Base-by-base conservation (phyloP, 768 basidiomycete genomes). In the Trametes punicea region DNA sequence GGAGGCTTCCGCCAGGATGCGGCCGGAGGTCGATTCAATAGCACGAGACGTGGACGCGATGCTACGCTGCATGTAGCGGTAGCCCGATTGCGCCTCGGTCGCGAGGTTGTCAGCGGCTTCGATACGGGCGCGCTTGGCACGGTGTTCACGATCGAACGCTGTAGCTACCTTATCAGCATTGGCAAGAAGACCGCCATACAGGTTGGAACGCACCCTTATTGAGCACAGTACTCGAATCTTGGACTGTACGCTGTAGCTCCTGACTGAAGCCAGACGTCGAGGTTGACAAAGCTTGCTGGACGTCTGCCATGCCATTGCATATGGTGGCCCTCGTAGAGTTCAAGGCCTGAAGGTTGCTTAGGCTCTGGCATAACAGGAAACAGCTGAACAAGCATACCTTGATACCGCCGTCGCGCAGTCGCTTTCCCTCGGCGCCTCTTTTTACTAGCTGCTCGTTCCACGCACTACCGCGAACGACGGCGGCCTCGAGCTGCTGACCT, bases 81-180 rank as follows among this genome's bases (percentile, higher is more conserved):
- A 81, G 46, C 83, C 77, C 29, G 77, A 73, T 59, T 83, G 78
- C 30, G 81, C 64, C 29, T 82, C 78, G 4, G 73, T 69, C 27
- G 71, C 71, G 64, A 88, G 70, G 3, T 72, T 66, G 38, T 75
- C 73, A 18, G 81, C 83, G 9, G 78, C 76, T 48, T 89, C 87
- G 2, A 85, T 64, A 39, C 90, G 80, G 34, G 83, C 83, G 45
- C 84, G 79, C 65, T 93, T 93, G 15, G 82, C 78, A 51, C 80
- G 76, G 39, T 73, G 71, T 63, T 87, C 73, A 57, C 81, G 77
- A 57, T 89, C 82, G 59, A 88, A 77, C 29, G 82, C 88, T 85
- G 59, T 0, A 33, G 34, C n/a, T 18, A 30, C 46, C 26, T 33
- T n/a, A 51, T 49, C 20, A 60, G 40, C 26, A 13, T 56, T 51